A percentile compares a stretch with the other conserved stretches of the same genome.
Evolutionary conservation across 106 monocot genomes (phyloP).

Genomic region (Dendrobium huoshanense): DNA sequence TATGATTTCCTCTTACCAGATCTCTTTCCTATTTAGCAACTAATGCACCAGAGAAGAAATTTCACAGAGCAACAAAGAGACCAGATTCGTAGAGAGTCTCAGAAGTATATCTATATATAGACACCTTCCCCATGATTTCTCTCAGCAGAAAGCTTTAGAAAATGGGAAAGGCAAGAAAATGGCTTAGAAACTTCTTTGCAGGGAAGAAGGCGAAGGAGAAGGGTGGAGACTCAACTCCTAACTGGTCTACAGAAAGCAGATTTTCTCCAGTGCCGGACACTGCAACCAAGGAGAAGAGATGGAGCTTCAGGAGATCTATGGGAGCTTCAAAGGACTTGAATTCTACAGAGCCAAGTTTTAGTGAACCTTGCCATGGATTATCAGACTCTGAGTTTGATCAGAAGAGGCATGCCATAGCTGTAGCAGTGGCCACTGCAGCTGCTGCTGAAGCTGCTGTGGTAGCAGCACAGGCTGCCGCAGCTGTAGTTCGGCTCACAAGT

Average conservation of each 20-base stretch:
- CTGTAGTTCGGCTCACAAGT: constrained; percentile 28
- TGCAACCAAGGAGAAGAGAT: constrained; percentile 43
- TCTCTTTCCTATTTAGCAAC: background rate
- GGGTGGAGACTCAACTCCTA: background rate
- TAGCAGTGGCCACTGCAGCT: constrained; percentile 39
- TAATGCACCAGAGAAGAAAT: background rate
- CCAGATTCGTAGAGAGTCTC: background rate
- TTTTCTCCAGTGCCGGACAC: constrained; percentile 1
- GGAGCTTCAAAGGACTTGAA: constrained; percentile 13
- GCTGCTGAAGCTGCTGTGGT: constrained; percentile 48
- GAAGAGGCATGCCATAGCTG: constrained; percentile 27
- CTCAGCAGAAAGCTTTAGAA: background rate
- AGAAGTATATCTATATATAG: background rate
- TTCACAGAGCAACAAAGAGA: background rate
- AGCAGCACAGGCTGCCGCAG: constrained; percentile 49
- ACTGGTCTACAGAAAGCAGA: background rate
- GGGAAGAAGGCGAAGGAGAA: constrained; percentile 40
- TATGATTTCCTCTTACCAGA: background rate
- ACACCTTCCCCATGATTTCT: background rate
- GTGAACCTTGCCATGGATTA: constrained; percentile 2
- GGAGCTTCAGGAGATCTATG: constrained; percentile 45
- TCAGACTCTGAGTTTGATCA: constrained; percentile 19
- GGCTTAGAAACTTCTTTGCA: constrained; percentile 38
- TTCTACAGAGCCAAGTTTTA: background rate
- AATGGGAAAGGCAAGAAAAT: constrained; percentile 48